Conservation (phyloP, 257 asterid species). For the Nicotiana obtusifolia region DNA sequence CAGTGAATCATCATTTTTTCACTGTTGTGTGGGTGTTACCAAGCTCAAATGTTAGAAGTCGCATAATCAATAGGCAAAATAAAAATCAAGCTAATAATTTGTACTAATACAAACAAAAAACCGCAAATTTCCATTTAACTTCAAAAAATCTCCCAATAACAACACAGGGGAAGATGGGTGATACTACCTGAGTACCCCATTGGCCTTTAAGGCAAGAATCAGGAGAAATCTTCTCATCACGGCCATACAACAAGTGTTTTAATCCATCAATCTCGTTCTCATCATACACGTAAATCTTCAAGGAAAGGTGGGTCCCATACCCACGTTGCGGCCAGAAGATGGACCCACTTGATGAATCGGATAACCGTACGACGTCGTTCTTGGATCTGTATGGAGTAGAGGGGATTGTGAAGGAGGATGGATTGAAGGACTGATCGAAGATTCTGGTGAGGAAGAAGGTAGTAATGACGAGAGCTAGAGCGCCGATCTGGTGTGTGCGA, state of each 20-base stretch:
- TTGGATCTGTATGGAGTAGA: not conserved
- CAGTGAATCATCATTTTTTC: not conserved
- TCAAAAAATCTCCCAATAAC: not conserved
- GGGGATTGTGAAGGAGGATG: conserved; percentile 17
- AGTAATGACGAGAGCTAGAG: conserved; percentile 52
- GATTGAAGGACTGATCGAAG: conserved; percentile 46
- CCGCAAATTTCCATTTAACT: not conserved
- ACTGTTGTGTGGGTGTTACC: not conserved
- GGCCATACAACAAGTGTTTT: conserved; percentile 64
- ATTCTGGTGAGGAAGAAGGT: conserved; percentile 81
- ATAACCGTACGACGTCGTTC: conserved; percentile 25
- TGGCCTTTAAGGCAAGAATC: conserved; percentile 85
- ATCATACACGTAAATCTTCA: conserved; percentile 86
- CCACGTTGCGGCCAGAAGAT: conserved; percentile 41
- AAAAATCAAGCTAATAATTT: not conserved
- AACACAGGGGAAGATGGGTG: not conserved
- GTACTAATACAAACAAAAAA: not conserved
- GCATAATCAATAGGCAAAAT: not conserved
- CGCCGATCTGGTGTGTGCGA: conserved; percentile 81
- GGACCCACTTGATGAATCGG: conserved; percentile 16
- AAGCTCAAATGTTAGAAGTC: not conserved
- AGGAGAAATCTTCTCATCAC: conserved; percentile 63
- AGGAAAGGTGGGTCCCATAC: conserved; percentile 37
- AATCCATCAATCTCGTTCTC: conserved; percentile 74
- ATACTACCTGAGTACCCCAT: conserved; percentile 88